Evolutionary conservation across 169 alveolate species (phyloP).

Genomic region (Cryptosporidium canis): DNA sequence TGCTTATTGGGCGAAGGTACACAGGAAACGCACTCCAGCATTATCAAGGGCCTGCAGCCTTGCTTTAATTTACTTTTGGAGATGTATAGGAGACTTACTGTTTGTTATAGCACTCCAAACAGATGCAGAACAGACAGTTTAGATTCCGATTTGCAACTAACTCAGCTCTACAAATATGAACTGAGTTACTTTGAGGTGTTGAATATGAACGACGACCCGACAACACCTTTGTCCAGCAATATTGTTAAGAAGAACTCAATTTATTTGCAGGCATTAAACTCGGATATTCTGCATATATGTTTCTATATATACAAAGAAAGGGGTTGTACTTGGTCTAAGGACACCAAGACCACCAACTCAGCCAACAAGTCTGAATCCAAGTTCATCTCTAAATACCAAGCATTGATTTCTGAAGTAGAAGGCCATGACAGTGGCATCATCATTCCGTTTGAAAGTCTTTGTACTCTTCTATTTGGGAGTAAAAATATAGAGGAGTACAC

Average conservation of each 20-base stretch:
- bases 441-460: background rate
- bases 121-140: background rate
- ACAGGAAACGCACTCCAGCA: background rate
- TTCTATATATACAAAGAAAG: background rate
- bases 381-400: background rate
- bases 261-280: background rate
- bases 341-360: background rate
- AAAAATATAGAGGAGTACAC: constrained; percentile 29
- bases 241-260: constrained; percentile 17
- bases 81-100: background rate
- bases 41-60: background rate
- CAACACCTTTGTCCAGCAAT: background rate
- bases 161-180: constrained; percentile 17
- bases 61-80: background rate
- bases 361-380: background rate
- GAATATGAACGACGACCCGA: background rate
- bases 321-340: background rate
- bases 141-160: background rate
- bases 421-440: background rate
- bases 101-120: background rate
- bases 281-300: background rate
- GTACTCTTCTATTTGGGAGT: background rate
- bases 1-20: background rate
- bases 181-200: constrained; percentile 29
- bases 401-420: background rate